phyloP scores from a whole-genome alignment of 257 asterid species.

The Solanum corneliomulleri region DNA sequence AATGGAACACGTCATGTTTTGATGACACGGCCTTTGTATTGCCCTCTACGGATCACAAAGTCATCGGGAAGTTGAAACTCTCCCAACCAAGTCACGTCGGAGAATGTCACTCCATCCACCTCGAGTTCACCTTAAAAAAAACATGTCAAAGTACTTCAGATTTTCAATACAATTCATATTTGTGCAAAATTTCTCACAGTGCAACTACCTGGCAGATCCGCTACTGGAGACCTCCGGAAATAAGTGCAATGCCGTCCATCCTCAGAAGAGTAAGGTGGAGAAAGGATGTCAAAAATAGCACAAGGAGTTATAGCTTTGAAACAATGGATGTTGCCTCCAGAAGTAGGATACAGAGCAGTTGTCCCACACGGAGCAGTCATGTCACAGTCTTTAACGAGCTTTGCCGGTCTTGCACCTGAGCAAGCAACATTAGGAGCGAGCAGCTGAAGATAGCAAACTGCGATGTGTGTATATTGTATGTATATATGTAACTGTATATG shows the following conservation, averaged over 20 bases:
- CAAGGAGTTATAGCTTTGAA: conserved; percentile 91
- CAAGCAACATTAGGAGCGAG: not conserved
- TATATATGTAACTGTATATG: not conserved
- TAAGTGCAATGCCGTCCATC: conserved; percentile 95
- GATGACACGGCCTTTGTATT: conserved; percentile 76
- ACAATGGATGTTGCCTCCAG: conserved; percentile 92
- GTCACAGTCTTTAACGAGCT: conserved; percentile 57
- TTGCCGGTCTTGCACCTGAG: conserved; percentile 78
- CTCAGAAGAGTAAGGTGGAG: conserved; percentile 89
- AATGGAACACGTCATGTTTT: conserved; percentile 35
- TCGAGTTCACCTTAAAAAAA: conserved; percentile 42
- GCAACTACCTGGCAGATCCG: conserved; percentile 67
- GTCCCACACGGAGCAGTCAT: conserved; percentile 85
- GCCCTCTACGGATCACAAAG: conserved; percentile 83
- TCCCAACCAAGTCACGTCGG: conserved; percentile 85
- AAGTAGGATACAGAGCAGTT: conserved; percentile 71
- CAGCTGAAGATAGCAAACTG: not conserved
- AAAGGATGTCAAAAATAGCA: conserved; percentile 91
- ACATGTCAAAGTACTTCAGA: not conserved
- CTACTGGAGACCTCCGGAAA: conserved; percentile 51
- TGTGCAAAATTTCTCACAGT: not conserved
- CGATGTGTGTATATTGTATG: not conserved
- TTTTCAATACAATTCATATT: not conserved
- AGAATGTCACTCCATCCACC: conserved; percentile 54
- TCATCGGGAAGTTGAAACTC: conserved; percentile 86